A percentile compares a stretch with the other conserved stretches of the same genome.
These are phyloP conservation scores for Inga oerstediana DNA, from an alignment of 306 rosid genomes.

Conservation along the genomic window DNA sequence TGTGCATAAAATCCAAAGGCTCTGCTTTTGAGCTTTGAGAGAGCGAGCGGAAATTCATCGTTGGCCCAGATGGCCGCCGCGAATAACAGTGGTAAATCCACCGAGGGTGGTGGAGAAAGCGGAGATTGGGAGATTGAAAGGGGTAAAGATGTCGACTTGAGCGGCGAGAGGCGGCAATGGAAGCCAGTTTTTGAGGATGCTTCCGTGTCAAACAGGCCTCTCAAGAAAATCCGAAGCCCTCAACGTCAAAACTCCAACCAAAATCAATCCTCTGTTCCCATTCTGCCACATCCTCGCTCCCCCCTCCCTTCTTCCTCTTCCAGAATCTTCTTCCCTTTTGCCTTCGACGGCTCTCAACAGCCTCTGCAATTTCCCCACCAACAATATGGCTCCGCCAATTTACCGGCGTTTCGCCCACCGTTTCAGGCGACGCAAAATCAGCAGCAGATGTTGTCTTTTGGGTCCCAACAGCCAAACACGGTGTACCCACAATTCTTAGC, in stretches of 20 bases:
- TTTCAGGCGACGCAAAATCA: conserved; percentile 39
- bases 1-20: background rate
- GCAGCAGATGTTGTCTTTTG: conserved; percentile 61
- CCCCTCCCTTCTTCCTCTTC: conserved; percentile 46
- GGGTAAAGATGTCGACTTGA: conserved; percentile 41
- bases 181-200: conserved; percentile 63
- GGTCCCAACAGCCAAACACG: conserved; percentile 43
- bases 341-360: conserved; percentile 54
- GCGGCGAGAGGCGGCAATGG: conserved; percentile 51
- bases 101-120: conserved; percentile 42
- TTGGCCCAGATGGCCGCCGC: conserved; percentile 49
- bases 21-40: conserved; percentile 33
- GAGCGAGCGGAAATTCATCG: conserved; percentile 44
- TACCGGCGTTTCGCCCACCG: conserved; percentile 41
- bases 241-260: conserved; percentile 42
- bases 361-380: conserved; percentile 52
- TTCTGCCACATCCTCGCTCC: conserved; percentile 26
- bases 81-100: conserved; percentile 57
- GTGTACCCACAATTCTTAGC: conserved; percentile 42
- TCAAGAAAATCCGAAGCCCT: conserved; percentile 80
- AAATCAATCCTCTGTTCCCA: conserved; percentile 40
- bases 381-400: conserved; percentile 42
- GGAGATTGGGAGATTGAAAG: conserved; percentile 47
- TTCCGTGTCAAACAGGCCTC: conserved; percentile 64
- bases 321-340: conserved; percentile 68